Evolutionary conservation across 1,284 basidiomycete genomes (phyloP), one percentile per base, ranked within the genome.

Genomic region (Pseudozyma hubeiensis): DNA sequence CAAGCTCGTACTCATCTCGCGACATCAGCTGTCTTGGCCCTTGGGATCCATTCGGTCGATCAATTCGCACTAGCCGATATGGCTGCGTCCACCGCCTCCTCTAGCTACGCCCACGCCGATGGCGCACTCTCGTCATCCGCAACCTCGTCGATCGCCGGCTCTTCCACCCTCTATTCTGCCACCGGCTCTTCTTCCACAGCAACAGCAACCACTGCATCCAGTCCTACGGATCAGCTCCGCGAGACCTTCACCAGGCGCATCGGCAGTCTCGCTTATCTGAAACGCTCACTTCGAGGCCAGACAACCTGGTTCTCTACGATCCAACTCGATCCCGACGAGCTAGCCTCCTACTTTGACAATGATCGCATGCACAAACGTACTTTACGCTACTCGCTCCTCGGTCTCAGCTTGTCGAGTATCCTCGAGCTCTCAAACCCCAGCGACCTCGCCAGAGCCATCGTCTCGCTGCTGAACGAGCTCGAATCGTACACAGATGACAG

Each of bases 351-450:
- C 1, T 79, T 75, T 50, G 72, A 77, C 43, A 64, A 67, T 29
- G 67, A 77, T 7, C 60, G 63, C 24, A 79, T 75, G 75, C 58
- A 52, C 58, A 79, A 66, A 51, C 53, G 78, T n/a, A 74, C 70
- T 3, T n/a, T 68, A 3, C 64, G 75, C 13, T 69, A 68, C 45
- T 63, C 47, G 2, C 17, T 76, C 13, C 56, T 81, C 14, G 79
- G 79, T 5, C 53, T 77, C 16, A 75, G 70, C 29, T 61, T 81
- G 9, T 67, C 77, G 1, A 47, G 63, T 14, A 53, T 79, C 24
- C 57, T 81, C 44, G 79, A 81, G 17, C 54, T 75, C 29, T 44
- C 52, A 4, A 59, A 49, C 7, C 58, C 60, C 0, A 50, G 37
- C 52, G 79, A 81, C 16, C 63, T 78, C 50, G 73, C 67, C 1